Evolutionary conservation across 1,139 yeast species (phyloP), one percentile per base, ranked within the genome.

Genomic region (Debaryomyces nepalensis): DNA sequence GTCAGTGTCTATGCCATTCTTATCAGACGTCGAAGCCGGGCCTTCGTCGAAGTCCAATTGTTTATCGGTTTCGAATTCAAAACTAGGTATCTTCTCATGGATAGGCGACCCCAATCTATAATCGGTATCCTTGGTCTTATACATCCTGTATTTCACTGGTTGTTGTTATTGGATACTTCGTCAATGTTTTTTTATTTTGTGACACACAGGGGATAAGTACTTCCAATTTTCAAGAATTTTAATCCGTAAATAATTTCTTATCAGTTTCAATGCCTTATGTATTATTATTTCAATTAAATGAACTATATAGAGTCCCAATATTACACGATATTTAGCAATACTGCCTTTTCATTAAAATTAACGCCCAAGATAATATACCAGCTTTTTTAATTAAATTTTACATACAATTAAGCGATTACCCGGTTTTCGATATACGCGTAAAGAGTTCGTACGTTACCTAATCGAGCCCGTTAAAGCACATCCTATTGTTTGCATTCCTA

Each of bases 51-150:
- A 11, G 14, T 27, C 26, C 16, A 23, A 27, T 4, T 16, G 16
- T 10, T 14, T 26, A 20, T 26, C 19, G 20, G 20, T 10, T 27
- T 19, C 21, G 14, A 14, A 18, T 20, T 15, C 29, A 27, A 27
- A 27, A 19, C 33, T 36, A n/a, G 19, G 16, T 36, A 36, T 26
- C n/a, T 26, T 42, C 26, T 47, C 51, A 18, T 47, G 50, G 33
- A 49, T 47, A 3, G 53, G 51, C 11, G 53, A 49, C 4, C 53
- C 53, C 21, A 47, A 40, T 31, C 41, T 37, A 23, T 37, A 40
- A 5, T 27, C 33, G 18, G 27, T 19, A 19, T 24, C 21, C 27
- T 27, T 27, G 7, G 20, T 12, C 23, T 31, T 38, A 31, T 38
- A 27, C 40, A 37, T 37, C 30, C 34, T 37, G 24, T 14, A n/a